Base-by-base conservation (phyloP, 441 rosid genomes). In the Bocquillonia castaneifolia region DNA sequence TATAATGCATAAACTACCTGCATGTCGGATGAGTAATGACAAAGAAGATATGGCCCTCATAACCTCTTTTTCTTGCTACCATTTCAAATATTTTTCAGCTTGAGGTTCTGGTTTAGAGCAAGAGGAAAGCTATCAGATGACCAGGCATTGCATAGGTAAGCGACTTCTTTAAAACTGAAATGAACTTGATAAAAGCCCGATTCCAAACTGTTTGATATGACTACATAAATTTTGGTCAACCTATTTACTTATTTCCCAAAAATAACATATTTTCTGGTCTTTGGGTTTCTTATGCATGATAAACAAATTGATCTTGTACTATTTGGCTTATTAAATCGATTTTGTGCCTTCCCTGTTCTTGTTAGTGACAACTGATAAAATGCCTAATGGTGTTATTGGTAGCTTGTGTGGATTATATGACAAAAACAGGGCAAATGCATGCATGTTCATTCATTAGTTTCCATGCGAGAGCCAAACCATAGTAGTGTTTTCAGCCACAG, bases 61-160 rank as follows among this genome's bases (percentile, higher is more conserved):
- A 12, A 25, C 25, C 22, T 37, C 4, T 31, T 3, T 65, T 53
- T 6, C 45, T 14, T 63, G 31, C 17, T 29, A 20, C 62, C 64
- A 64, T 59, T 42, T 63, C 48, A 29, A 69, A 60, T 69, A 68
- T 73, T 50, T 76, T 71, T 68, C 90, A 92, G 98, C 53, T 75
- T 92, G 83, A 94, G 72, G 82, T 88, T 79, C 75, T 94, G 99
- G 99, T 83, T 92, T 81, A 90, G 90, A 83, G 89, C 99, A 71
- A 87, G 75, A 79, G 99, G 98, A 75, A 88, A 85, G 72, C 97
- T 94, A 60, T 90, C 98, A 42, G 97, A 94, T 74, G 99, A 92
- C 76, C 94, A 86, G 76, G 97, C 99, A 64, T 79, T 94, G 82
- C 98, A 94, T 72, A 83, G 97, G 97, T 90, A 67, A 72, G 86